These are phyloP conservation scores for Gaertneriomyces semiglobifer DNA, from an alignment of 192 early-diverging fungal genomes.

Conservation along the genomic window DNA sequence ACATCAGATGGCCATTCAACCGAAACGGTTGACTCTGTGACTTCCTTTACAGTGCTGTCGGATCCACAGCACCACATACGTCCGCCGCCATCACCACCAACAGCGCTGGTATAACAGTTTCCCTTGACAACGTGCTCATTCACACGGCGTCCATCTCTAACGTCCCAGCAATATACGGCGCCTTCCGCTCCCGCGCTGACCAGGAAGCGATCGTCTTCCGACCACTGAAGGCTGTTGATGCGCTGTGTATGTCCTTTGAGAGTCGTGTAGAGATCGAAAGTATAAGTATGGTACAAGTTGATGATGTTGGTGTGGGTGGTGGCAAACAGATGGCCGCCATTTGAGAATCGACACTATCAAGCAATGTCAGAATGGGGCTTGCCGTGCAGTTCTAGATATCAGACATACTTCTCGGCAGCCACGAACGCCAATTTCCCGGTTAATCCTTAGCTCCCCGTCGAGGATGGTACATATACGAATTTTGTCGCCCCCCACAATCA, in stretches of 20 bases:
- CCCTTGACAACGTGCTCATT: constrained; percentile 56
- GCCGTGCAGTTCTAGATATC: background rate
- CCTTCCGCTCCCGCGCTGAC: constrained; percentile 58
- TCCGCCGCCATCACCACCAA: constrained; percentile 41
- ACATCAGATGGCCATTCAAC: constrained; percentile 43
- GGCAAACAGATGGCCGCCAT: constrained; percentile 57
- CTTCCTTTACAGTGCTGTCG: constrained; percentile 58
- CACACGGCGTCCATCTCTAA: constrained; percentile 46
- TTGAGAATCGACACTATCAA: constrained; percentile 49
- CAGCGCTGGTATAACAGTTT: constrained; percentile 44
- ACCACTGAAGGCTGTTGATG: constrained; percentile 48
- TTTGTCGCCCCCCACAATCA: constrained; percentile 59
- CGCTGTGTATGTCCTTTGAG: constrained; percentile 61
- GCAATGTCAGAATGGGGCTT: constrained; percentile 2
- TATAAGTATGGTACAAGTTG: constrained; percentile 52
- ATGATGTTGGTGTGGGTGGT: constrained; percentile 54
- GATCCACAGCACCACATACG: constrained; percentile 51
- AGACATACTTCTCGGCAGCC: constrained; percentile 50
- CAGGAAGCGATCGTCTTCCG: constrained; percentile 48
- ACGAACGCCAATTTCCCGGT: constrained; percentile 51
- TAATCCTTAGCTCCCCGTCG: constrained; percentile 52
- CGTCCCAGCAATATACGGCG: constrained; percentile 54
- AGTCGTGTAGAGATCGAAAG: constrained; percentile 49
- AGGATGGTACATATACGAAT: constrained; percentile 55
- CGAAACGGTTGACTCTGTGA: constrained; percentile 51